A percentile compares a stretch with the other conserved stretches of the same genome.
Evolutionary conservation across 2,329 filamentous ascomycete species (phyloP).

Genomic region (Penicillium polonicum): DNA sequence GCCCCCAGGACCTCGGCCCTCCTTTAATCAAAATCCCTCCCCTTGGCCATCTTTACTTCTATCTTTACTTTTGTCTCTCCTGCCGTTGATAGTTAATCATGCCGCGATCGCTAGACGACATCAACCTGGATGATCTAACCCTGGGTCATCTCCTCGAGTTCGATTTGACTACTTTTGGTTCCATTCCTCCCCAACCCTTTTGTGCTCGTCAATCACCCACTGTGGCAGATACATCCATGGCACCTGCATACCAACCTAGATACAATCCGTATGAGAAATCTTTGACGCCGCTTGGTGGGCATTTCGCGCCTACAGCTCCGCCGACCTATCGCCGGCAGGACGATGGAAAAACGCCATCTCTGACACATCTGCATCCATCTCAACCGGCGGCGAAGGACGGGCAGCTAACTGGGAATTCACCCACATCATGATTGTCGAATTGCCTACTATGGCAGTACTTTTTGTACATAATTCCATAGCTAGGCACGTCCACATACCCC

Average conservation of each 20-base stretch:
- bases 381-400: too few species aligned
- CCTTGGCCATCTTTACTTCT: background rate
- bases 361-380: too few species aligned
- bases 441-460: too few species aligned
- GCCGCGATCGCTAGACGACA: background rate
- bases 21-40: background rate
- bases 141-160: background rate
- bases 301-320: background rate
- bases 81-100: background rate
- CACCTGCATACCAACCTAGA: background rate
- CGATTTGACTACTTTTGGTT: background rate
- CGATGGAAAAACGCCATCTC: too few species aligned
- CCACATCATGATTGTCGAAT: too few species aligned
- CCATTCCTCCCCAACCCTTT: background rate
- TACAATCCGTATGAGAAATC: background rate
- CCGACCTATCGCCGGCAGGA: background rate
- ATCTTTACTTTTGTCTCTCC: background rate
- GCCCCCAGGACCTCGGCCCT: background rate
- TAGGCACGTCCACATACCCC: too few species aligned
- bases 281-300: background rate
- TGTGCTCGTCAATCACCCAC: background rate
- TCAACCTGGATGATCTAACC: background rate
- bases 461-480: too few species aligned
- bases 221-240: background rate
- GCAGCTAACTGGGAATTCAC: too few species aligned